Percentiles rank a stretch among this genome's conserved stretches.
These are phyloP conservation scores for Hypoxylon sp. DNA, from an alignment of 2,329 filamentous ascomycete genomes.

Conservation along the genomic window DNA sequence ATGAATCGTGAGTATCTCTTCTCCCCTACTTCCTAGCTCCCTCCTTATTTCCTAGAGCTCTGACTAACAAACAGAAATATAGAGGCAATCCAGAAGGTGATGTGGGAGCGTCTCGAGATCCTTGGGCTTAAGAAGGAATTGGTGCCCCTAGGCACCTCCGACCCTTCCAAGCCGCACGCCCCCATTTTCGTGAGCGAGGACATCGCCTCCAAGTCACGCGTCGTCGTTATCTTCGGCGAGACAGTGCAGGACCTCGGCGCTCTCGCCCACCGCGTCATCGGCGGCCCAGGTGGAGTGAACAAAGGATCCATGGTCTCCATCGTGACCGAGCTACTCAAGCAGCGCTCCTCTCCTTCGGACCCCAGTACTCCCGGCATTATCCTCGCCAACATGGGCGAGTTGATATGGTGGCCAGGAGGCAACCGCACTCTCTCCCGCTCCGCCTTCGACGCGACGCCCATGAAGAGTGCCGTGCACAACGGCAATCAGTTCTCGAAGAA, in stretches of 20 bases:
- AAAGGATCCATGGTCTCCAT: slow-evolving; percentile 79
- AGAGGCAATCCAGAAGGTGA: slow-evolving; percentile 75
- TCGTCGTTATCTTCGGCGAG: slow-evolving; percentile 84
- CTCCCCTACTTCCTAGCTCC: neutral
- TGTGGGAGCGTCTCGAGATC: slow-evolving; percentile 72
- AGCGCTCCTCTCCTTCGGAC: slow-evolving; percentile 56
- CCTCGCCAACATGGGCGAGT: slow-evolving; percentile 83
- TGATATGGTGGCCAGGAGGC: slow-evolving; percentile 80
- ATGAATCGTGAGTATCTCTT: slow-evolving; percentile 74
- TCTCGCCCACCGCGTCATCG: slow-evolving; percentile 77
- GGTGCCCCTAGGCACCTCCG: slow-evolving; percentile 70
- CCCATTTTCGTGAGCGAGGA: slow-evolving; percentile 75
- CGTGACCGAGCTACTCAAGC: slow-evolving; percentile 62
- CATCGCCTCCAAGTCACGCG: slow-evolving; percentile 69
- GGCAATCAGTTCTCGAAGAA: slow-evolving; percentile 65
- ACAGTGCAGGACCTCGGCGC: slow-evolving; percentile 79
- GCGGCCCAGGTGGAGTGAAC: slow-evolving; percentile 75
- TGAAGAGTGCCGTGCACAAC: slow-evolving; percentile 73
- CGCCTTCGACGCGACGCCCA: slow-evolving; percentile 72
- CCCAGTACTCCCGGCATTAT: slow-evolving; percentile 71
- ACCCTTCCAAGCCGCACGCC: slow-evolving; percentile 68
- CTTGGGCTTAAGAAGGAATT: slow-evolving; percentile 72
- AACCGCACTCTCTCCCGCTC: slow-evolving; percentile 71
- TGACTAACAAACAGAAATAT: slow-evolving; percentile 16
- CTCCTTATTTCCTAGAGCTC: neutral